phyloP scores from a whole-genome alignment of 31 red algal genomes.

The Asparagopsis taxiformis region DNA sequence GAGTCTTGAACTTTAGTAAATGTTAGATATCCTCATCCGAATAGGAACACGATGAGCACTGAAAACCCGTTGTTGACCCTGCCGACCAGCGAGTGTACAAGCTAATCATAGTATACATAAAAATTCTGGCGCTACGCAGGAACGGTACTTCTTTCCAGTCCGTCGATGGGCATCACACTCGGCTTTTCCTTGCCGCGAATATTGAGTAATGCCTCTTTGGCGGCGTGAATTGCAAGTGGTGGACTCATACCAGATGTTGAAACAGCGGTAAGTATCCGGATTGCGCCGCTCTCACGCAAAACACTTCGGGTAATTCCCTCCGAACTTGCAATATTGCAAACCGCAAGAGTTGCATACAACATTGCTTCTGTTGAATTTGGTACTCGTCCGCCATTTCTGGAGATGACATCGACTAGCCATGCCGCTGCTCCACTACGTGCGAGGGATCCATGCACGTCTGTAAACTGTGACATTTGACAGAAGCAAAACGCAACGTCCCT shows the following conservation, averaged over 20 bases:
- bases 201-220: slow-evolving; percentile 52
- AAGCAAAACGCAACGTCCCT: slow-evolving; percentile 52
- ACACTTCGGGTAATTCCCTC: slow-evolving; percentile 40
- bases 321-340: slow-evolving; percentile 67
- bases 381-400: slow-evolving; percentile 55
- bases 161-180: slow-evolving; percentile 36
- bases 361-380: slow-evolving; percentile 36
- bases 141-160: not conserved
- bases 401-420: slow-evolving; percentile 60
- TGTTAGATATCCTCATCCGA: too few relatives aligned
- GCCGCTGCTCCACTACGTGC: slow-evolving; percentile 52
- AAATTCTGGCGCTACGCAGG: slow-evolving; percentile 25
- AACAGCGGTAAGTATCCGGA: slow-evolving; percentile 31
- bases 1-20: too few relatives aligned
- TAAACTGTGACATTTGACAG: slow-evolving; percentile 30
- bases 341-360: slow-evolving; percentile 44
- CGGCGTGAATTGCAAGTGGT: slow-evolving; percentile 24
- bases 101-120: not conserved
- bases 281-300: slow-evolving; percentile 28
- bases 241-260: slow-evolving; percentile 59
- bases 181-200: slow-evolving; percentile 40
- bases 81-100: too few relatives aligned
- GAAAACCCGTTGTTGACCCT: too few relatives aligned
- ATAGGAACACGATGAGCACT: too few relatives aligned
- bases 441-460: slow-evolving; percentile 57